phyloP scores from a whole-genome alignment of 208 protist genomes.

The Polymyxa betae region DNA sequence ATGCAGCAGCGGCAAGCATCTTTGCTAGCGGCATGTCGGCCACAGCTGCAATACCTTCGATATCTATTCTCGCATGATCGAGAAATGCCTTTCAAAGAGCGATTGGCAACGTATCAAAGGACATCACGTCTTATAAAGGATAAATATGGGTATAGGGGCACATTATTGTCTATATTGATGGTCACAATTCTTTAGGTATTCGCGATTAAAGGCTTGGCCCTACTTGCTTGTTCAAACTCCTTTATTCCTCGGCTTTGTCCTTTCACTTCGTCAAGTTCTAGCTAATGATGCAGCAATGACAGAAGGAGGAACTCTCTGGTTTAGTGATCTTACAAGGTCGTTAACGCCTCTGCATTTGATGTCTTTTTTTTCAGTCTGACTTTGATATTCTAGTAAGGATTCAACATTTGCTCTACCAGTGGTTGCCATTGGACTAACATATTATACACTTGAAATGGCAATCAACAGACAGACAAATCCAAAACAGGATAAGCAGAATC shows the following conservation, averaged over 20 bases:
- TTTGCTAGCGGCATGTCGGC: neutral
- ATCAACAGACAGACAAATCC: neutral
- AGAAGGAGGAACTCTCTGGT: slow-evolving; percentile 14
- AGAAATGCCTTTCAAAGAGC: neutral
- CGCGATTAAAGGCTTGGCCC: slow-evolving; percentile 25
- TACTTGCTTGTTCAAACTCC: neutral
- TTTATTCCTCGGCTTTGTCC: neutral
- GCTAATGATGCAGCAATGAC: neutral
- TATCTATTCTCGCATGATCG: neutral
- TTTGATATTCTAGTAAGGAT: neutral
- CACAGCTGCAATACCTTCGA: neutral
- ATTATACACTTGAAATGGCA: neutral
- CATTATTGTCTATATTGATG: neutral
- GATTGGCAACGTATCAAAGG: neutral
- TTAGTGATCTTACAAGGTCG: neutral
- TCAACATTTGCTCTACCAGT: neutral
- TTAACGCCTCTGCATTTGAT: neutral
- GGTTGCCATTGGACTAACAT: neutral
- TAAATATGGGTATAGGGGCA: neutral
- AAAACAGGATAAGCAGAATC: neutral
- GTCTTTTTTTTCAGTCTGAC: neutral
- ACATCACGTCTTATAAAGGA: neutral
- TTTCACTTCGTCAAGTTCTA: neutral
- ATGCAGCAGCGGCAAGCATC: slow-evolving; percentile 24
- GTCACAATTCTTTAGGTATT: slow-evolving; percentile 15